Percentiles rank a stretch among this genome's conserved stretches.
These are phyloP conservation scores for Suillus clintonianus DNA, from an alignment of 768 basidiomycete species.

Conservation along the genomic window DNA sequence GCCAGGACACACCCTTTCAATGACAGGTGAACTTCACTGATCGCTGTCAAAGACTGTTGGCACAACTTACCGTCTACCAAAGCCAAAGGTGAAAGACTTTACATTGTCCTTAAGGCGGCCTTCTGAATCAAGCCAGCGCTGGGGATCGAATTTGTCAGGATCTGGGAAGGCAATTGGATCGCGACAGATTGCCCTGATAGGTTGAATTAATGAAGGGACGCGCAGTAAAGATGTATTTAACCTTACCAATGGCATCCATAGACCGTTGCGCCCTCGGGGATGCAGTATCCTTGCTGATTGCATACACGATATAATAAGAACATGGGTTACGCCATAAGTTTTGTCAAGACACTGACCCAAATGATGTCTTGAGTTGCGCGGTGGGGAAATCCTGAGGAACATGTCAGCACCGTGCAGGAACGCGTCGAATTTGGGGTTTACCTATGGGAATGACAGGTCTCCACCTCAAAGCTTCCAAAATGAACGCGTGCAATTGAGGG, in stretches of 20 bases:
- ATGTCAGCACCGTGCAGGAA: constrained; percentile 1
- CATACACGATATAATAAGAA: not conserved
- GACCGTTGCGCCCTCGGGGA: constrained; percentile 23
- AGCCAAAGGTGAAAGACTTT: constrained; percentile 50
- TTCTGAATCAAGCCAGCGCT: constrained; percentile 46
- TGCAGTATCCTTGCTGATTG: constrained; percentile 24
- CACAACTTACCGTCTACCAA: constrained; percentile 36
- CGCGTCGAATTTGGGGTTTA: not conserved
- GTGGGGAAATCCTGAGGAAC: constrained; percentile 55
- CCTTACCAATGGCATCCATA: constrained; percentile 21
- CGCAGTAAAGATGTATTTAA: not conserved
- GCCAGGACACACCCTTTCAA: constrained; percentile 56
- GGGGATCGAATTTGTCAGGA: constrained; percentile 53
- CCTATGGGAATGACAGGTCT: constrained; percentile 26
- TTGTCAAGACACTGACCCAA: constrained; percentile 31
- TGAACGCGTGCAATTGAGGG: constrained; percentile 31
- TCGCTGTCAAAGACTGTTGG: not conserved
- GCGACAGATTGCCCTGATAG: constrained; percentile 44
- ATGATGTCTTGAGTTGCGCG: constrained; percentile 59
- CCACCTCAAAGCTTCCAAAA: constrained; percentile 35
- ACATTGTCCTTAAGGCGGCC: constrained; percentile 47
- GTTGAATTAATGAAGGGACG: not conserved
- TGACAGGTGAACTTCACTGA: not conserved
- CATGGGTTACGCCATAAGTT: constrained; percentile 19
- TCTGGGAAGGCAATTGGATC: constrained; percentile 55